phyloP scores from a whole-genome alignment of 1,284 basidiomycete genomes.

The Pulveroboletus sp. region DNA sequence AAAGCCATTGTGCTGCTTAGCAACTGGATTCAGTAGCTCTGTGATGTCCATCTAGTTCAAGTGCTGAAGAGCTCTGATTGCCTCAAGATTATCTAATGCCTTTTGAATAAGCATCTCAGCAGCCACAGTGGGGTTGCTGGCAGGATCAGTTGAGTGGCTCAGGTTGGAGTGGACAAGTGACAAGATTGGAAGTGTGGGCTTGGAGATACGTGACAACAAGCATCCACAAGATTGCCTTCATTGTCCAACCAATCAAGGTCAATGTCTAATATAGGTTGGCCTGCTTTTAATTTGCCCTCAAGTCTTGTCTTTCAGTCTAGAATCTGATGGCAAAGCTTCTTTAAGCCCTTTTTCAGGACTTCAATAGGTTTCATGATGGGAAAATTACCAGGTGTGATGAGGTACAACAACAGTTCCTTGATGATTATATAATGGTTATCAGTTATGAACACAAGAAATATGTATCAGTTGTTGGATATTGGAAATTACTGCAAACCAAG shows the following conservation, averaged over 20 bases:
- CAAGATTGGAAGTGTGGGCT: background rate
- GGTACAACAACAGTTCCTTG: too few relatives aligned
- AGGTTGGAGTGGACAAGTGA: too few relatives aligned
- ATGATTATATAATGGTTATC: conserved; percentile 1
- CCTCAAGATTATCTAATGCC: background rate
- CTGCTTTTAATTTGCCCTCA: background rate
- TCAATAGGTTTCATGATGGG: conserved; percentile 12
- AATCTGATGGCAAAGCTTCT: background rate
- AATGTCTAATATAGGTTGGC: background rate
- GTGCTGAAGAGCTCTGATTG: background rate
- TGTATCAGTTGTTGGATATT: conserved; percentile 9
- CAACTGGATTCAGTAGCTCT: background rate
- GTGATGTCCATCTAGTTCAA: background rate
- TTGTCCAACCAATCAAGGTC: conserved; percentile 16
- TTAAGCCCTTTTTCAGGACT: conserved; percentile 7
- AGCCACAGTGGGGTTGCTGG: too few relatives aligned
- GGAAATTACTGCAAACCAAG: background rate
- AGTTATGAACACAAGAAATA: background rate
- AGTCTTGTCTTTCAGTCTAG: background rate
- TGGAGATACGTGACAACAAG: too few relatives aligned
- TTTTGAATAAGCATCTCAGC: too few relatives aligned
- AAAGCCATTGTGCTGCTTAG: background rate
- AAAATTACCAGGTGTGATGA: too few relatives aligned
- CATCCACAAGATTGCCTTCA: conserved; percentile 10
- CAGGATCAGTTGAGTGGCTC: too few relatives aligned